A percentile compares a stretch with the other conserved stretches of the same genome.
Evolutionary conservation across 106 monocot genomes (phyloP).

Genomic region (Acorus calamus): DNA sequence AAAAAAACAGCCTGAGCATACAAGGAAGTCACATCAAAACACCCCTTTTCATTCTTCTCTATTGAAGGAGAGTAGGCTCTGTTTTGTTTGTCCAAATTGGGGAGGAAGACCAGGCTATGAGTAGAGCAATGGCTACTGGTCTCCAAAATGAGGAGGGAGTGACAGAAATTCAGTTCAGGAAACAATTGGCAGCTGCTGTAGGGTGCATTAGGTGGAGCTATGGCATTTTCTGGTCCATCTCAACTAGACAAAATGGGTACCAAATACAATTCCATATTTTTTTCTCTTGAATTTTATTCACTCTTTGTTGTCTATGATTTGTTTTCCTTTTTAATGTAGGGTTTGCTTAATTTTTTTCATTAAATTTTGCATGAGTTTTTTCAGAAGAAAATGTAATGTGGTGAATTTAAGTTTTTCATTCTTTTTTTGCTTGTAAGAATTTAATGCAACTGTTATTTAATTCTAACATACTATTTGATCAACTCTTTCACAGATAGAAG

Average conservation of each 20-base stretch:
- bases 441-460: too few relatives aligned
- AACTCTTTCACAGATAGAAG: too few relatives aligned
- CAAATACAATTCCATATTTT: too few relatives aligned
- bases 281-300: not conserved
- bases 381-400: not conserved
- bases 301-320: not conserved
- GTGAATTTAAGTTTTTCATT: not conserved
- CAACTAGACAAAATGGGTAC: slow-evolving; percentile 47
- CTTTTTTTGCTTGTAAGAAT: too few relatives aligned
- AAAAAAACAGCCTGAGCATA: too few relatives aligned
- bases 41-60: too few relatives aligned
- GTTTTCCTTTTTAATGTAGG: not conserved
- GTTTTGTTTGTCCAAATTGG: too few relatives aligned
- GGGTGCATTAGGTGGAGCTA: slow-evolving; percentile 73
- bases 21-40: too few relatives aligned
- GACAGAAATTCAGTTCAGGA: slow-evolving; percentile 24
- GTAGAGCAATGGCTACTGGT: slow-evolving; percentile 27
- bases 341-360: too few relatives aligned
- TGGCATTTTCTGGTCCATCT: slow-evolving; percentile 73
- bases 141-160: slow-evolving; percentile 14
- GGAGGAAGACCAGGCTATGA: not conserved
- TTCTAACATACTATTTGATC: too few relatives aligned
- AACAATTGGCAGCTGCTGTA: slow-evolving; percentile 58
- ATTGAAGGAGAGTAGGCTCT: too few relatives aligned
- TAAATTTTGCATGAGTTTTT: too few relatives aligned